phyloP scores from a whole-genome alignment of 352 stramenopile species.

The Globisporangium sylvaticum region DNA sequence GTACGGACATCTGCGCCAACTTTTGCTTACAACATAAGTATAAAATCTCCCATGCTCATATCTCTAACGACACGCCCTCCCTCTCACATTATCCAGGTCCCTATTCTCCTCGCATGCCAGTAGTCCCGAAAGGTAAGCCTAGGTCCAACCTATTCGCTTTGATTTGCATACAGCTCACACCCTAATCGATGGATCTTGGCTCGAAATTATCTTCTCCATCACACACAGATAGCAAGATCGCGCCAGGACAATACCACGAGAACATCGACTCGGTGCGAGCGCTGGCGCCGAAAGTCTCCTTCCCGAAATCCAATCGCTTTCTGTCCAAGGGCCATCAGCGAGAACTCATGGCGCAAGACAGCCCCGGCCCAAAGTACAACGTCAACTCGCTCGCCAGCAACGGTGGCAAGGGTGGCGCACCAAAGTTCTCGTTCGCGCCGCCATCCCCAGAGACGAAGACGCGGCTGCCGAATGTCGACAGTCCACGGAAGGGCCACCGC shows the following conservation, averaged over 20 bases:
- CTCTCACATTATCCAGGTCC: constrained; percentile 17
- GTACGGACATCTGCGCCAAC: constrained; percentile 13
- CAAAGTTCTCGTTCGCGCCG: constrained; percentile 64
- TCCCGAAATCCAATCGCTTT: constrained; percentile 77
- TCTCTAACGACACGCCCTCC: not conserved
- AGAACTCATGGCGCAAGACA: constrained; percentile 71
- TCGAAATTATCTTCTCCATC: not conserved
- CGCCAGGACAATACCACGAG: constrained; percentile 66
- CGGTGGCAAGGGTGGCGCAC: constrained; percentile 43
- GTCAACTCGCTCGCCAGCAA: constrained; percentile 52
- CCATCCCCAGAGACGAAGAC: constrained; percentile 49
- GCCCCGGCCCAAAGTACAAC: constrained; percentile 84
- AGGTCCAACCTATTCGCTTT: not conserved
- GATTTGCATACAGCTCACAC: no score
- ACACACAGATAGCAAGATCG: constrained; percentile 48
- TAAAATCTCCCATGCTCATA: not conserved
- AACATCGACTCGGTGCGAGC: constrained; percentile 62
- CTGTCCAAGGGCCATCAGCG: constrained; percentile 67
- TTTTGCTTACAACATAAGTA: not conserved
- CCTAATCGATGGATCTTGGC: not conserved
- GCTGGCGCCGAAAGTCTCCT: constrained; percentile 63
- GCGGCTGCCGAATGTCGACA: constrained; percentile 48
- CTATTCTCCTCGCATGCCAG: constrained; percentile 43
- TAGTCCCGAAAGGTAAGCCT: constrained; percentile 51
- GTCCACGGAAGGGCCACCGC: constrained; percentile 49